Conservation (phyloP, 768 basidiomycete species). For the Lactifluus piperatus region DNA sequence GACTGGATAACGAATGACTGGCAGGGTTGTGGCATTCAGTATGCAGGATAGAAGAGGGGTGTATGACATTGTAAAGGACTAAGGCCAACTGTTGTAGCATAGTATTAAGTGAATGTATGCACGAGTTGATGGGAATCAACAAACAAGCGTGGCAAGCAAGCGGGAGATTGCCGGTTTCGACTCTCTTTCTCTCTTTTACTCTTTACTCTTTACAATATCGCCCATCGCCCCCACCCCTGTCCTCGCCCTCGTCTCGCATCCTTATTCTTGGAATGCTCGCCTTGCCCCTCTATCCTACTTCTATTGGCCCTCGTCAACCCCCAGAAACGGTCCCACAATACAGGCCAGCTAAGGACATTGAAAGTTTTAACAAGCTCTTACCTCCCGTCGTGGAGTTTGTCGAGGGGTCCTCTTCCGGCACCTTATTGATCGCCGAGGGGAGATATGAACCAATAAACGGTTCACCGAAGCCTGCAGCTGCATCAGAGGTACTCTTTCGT, state of each 20-base stretch:
- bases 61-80: not conserved
- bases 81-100: not conserved
- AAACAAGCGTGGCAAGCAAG: not conserved
- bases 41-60: not conserved
- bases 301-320: constrained; percentile 44
- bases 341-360: constrained; percentile 60
- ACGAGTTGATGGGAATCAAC: constrained; percentile 6
- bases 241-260: not conserved
- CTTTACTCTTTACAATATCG: not conserved
- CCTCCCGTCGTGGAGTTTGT: constrained; percentile 78
- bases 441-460: constrained; percentile 80
- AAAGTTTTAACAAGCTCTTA: constrained; percentile 68
- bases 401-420: constrained; percentile 75
- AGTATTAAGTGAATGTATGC: not conserved
- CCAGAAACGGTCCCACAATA: constrained; percentile 48
- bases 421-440: constrained; percentile 59
- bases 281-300: constrained; percentile 47
- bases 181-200: not conserved
- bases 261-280: constrained; percentile 47
- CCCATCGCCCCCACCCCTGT: no score
- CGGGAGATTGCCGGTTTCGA: not conserved
- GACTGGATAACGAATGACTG: constrained; percentile 3
- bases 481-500: constrained; percentile 35
- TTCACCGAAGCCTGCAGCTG: constrained; percentile 42
- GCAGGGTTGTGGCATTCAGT: not conserved